Evolutionary conservation across 495 filamentous ascomycete species (phyloP).

Genomic region (Pyrenula massariospora): DNA sequence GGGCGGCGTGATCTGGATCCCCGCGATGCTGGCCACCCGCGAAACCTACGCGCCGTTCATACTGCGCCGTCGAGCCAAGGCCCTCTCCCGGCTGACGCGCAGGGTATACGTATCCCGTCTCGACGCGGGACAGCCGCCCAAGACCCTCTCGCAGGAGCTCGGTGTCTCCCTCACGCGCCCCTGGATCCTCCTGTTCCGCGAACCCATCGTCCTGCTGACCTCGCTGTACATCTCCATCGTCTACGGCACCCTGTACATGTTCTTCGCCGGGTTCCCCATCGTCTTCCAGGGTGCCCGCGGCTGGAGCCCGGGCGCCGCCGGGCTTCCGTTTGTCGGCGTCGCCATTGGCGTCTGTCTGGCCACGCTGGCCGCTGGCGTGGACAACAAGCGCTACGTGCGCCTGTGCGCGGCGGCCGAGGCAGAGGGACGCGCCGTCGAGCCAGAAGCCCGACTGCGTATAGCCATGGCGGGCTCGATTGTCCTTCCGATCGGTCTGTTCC

Average conservation of each 20-base stretch:
- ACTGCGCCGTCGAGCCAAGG: constrained; percentile 40
- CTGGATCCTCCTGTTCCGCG: constrained; percentile 47
- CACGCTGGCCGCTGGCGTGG: constrained; percentile 33
- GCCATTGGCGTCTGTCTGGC: constrained; percentile 65
- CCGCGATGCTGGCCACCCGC: constrained; percentile 30
- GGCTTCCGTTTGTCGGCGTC: constrained; percentile 63
- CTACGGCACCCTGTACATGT: constrained; percentile 70
- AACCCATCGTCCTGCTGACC: constrained; percentile 55
- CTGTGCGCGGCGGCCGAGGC: constrained; percentile 5
- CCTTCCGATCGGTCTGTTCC: constrained; percentile 44
- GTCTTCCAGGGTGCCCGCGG: constrained; percentile 58
- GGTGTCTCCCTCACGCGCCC: constrained; percentile 28
- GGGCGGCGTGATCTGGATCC: constrained; percentile 18
- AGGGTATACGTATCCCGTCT: constrained; percentile 39
- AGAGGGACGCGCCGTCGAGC: constrained; percentile 18
- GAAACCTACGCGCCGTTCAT: constrained; percentile 57
- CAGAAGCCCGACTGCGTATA: constrained; percentile 36
- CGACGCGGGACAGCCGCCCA: constrained; percentile 27
- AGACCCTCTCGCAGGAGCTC: constrained; percentile 30
- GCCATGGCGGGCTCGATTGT: constrained; percentile 27
- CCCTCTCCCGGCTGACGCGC: constrained; percentile 45
- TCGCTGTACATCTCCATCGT: constrained; percentile 64
- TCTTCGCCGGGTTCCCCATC: constrained; percentile 67
- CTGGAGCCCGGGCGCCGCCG: constrained; percentile 52
- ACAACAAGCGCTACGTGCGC: constrained; percentile 35